phyloP scores from a whole-genome alignment of 257 asterid genomes.

The Forsythia suspensa region DNA sequence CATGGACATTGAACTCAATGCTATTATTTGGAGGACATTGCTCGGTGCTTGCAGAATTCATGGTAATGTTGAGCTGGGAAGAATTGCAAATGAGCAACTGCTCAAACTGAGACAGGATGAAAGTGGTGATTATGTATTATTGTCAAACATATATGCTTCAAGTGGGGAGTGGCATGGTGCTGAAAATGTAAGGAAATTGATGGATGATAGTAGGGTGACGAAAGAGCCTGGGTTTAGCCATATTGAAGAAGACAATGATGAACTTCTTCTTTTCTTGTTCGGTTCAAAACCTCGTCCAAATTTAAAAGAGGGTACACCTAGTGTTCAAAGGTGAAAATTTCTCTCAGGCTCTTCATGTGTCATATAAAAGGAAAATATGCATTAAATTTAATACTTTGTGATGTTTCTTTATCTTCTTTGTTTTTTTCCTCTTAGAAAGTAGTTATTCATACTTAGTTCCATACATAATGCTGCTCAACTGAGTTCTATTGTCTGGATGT shows the following conservation, averaged over 20 bases:
- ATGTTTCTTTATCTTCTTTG: neutral
- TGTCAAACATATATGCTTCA: constrained; percentile 68
- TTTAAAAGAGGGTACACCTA: neutral
- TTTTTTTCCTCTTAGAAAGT: neutral
- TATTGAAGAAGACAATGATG: constrained; percentile 32
- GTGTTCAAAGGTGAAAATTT: constrained; percentile 17
- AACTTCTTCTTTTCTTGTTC: constrained; percentile 28
- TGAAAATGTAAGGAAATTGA: constrained; percentile 55
- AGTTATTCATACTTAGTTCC: neutral
- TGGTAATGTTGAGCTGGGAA: constrained; percentile 67
- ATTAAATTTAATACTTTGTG: too few relatives aligned
- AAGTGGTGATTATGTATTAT: constrained; percentile 68
- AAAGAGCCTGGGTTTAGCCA: constrained; percentile 61
- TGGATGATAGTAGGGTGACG: constrained; percentile 64
- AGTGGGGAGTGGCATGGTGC: constrained; percentile 65
- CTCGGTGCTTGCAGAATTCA: constrained; percentile 72
- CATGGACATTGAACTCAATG: constrained; percentile 68
- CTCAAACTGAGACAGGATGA: constrained; percentile 46
- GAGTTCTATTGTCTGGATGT: neutral
- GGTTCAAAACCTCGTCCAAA: constrained; percentile 19
- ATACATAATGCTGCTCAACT: neutral
- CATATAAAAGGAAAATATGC: too few relatives aligned
- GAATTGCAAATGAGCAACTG: constrained; percentile 50
- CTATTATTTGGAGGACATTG: constrained; percentile 71
- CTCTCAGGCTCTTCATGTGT: too few relatives aligned